Evolutionary conservation across 129 eudicot genomes (phyloP).

Genomic region (Deinandra increscens): DNA sequence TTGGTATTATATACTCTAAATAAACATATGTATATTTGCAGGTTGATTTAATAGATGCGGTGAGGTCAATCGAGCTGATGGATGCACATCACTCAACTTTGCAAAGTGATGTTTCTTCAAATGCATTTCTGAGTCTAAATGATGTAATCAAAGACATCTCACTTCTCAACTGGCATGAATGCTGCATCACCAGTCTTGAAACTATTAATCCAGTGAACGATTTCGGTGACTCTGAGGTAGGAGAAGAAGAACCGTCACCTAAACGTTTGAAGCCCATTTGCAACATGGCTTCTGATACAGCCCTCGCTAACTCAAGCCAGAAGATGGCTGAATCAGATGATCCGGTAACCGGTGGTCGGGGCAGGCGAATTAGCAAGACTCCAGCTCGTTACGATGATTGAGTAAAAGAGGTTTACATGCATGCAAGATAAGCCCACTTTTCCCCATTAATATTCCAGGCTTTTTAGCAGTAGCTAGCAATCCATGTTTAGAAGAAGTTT

Average conservation of each 20-base stretch:
- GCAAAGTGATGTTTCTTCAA: constrained; percentile 35
- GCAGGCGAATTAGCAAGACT: too few species aligned
- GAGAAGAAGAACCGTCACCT: constrained; percentile 17
- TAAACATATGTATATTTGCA: constrained; percentile 18
- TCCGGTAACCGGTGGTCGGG: too few species aligned
- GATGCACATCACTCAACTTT: constrained; percentile 36
- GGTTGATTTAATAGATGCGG: constrained; percentile 32
- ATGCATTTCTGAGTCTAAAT: constrained; percentile 31
- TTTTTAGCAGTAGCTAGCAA: too few species aligned
- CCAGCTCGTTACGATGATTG: too few species aligned
- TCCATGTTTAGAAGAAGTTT: too few species aligned
- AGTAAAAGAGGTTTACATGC: too few species aligned
- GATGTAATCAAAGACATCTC: constrained; percentile 40
- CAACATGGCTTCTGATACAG: background rate
- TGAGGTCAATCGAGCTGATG: constrained; percentile 41
- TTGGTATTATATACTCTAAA: too few species aligned
- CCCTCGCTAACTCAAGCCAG: too few species aligned
- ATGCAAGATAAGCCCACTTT: too few species aligned
- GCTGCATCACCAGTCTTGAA: constrained; percentile 37
- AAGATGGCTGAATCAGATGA: too few species aligned
- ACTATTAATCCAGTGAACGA: constrained; percentile 23
- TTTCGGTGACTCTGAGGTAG: constrained; percentile 19
- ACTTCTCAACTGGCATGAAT: constrained; percentile 34
- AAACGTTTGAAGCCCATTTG: background rate
- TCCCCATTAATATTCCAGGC: too few species aligned